Base-by-base conservation (phyloP, 805 yeast species). In the Cyberlindnera mycetangii region DNA sequence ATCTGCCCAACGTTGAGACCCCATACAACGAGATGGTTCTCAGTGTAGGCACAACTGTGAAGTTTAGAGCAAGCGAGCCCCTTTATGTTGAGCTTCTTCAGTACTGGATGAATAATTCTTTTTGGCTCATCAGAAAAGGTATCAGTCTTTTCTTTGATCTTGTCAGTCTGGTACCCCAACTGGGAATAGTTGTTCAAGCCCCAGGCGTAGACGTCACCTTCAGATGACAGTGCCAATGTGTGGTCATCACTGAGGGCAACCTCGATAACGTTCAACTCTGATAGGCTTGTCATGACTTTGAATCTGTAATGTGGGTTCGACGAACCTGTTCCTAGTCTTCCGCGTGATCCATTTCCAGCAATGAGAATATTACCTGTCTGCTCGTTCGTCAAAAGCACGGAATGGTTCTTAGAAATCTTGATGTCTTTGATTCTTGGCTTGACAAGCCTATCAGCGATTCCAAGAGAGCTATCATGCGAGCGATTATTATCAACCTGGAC, bases 1-100 rank as follows among this genome's bases (percentile, higher is more conserved):
- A 88, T 78, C 60, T 88, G 96, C 0, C 96, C 96, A 28, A 79
- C 66, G 57, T 88, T 85, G 30, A 83, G 64, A 2, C 96, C 96
- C 95, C 96, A 88, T 31, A 78, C 62, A 48, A 66, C 76, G n/a
- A 56, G 47, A 9, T 74, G 76, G 34, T 66, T 59, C 7, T 66
- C 67, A 0, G 81, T 66, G 48, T 71, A 83, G 0, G 77, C 85
- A 16, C 81, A 71, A 4, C 92, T 79, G 59, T 87, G 95, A 11
- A 83, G 71, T 37, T 74, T 79, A 3, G 95, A 85, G 16, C 85
- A 81, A 1, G 81, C 37, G 41, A 61, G 34, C n/a, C 64, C 66
- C 30, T 45, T 31, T 9, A 44, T 42, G 17, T 41, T 51, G 3
- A 62, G 43, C 36, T 51, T 64, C 41, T 59, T 65, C 11, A 70